phyloP scores from a whole-genome alignment of 192 early-diverging fungal species.

The Coemansia asiatica region DNA sequence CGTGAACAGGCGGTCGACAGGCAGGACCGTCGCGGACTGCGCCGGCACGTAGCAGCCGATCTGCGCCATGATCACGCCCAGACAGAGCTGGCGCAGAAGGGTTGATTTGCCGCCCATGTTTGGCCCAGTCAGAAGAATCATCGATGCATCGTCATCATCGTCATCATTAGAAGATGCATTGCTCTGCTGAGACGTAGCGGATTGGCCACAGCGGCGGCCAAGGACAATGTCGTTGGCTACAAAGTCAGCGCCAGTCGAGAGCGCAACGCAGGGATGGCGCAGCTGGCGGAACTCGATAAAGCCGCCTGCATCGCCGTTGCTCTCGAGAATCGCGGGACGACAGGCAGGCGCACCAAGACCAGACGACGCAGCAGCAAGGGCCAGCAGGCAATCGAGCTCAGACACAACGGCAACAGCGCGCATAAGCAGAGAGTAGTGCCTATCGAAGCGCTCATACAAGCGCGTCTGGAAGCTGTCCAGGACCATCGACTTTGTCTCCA shows the following conservation, averaged over 20 bases:
- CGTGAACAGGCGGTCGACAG: conserved; percentile 94
- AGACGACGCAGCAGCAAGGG: conserved; percentile 66
- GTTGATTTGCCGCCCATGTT: conserved; percentile 99
- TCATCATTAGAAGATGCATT: not conserved
- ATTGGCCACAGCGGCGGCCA: conserved; percentile 42
- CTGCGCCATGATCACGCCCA: conserved; percentile 95
- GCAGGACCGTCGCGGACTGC: conserved; percentile 63
- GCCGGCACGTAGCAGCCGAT: conserved; percentile 95
- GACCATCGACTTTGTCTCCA: conserved; percentile 76
- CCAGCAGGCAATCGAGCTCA: conserved; percentile 84
- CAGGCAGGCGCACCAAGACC: conserved; percentile 78
- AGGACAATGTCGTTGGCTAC: conserved; percentile 94
- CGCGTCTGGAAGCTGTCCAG: conserved; percentile 70
- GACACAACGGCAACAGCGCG: conserved; percentile 71
- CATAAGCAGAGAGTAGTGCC: conserved; percentile 70
- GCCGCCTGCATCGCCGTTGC: conserved; percentile 49
- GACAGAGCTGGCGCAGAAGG: conserved; percentile 89
- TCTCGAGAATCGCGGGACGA: conserved; percentile 80
- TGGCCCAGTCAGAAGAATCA: conserved; percentile 95
- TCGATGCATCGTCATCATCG: conserved; percentile 47
- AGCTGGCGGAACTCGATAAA: conserved; percentile 83
- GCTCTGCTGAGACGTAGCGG: no score
- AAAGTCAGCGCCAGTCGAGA: conserved; percentile 60
- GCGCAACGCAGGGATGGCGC: conserved; percentile 88
- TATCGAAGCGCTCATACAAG: conserved; percentile 85